phyloP scores from a whole-genome alignment of 352 stramenopile genomes.

The Aphanomyces euteiches region DNA sequence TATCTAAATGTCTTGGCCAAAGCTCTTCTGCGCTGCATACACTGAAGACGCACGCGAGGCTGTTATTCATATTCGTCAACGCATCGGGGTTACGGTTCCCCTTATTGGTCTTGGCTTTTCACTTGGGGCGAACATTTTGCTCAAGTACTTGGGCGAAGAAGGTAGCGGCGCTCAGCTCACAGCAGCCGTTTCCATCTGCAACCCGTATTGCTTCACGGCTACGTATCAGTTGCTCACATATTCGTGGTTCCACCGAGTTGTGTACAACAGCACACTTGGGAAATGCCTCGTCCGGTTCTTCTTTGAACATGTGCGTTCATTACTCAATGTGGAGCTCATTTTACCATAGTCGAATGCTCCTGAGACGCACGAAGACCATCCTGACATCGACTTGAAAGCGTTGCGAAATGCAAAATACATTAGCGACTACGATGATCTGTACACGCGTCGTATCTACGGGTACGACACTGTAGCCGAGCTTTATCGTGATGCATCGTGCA shows the following conservation, averaged over 20 bases:
- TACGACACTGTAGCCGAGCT: slow-evolving; percentile 41
- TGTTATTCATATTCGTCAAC: slow-evolving; percentile 35
- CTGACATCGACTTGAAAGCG: slow-evolving; percentile 42
- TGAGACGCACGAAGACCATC: slow-evolving; percentile 47
- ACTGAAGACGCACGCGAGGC: slow-evolving; percentile 59
- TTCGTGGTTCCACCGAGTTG: slow-evolving; percentile 52
- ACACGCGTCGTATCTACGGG: slow-evolving; percentile 42
- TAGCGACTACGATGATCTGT: slow-evolving; percentile 54
- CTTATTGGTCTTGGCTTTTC: slow-evolving; percentile 62
- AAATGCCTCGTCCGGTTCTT: background rate
- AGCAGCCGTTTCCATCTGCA: slow-evolving; percentile 55
- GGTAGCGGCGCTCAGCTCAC: slow-evolving; percentile 37
- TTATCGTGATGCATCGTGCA: slow-evolving; percentile 42
- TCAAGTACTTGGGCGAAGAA: slow-evolving; percentile 70
- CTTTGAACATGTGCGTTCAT: background rate
- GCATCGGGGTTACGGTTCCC: slow-evolving; percentile 38
- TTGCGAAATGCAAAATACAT: slow-evolving; percentile 41
- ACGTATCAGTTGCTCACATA: slow-evolving; percentile 43
- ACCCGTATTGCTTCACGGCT: slow-evolving; percentile 56
- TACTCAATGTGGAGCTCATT: background rate
- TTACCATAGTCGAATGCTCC: slow-evolving; percentile 48
- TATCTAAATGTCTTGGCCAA: slow-evolving; percentile 40
- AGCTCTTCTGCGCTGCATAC: slow-evolving; percentile 68
- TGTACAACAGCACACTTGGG: slow-evolving; percentile 25
- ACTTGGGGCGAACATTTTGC: slow-evolving; percentile 65